Evolutionary conservation across 345 rosid species (phyloP), one percentile per base, ranked within the genome.

Genomic region (Eucalyptus caleyi): DNA sequence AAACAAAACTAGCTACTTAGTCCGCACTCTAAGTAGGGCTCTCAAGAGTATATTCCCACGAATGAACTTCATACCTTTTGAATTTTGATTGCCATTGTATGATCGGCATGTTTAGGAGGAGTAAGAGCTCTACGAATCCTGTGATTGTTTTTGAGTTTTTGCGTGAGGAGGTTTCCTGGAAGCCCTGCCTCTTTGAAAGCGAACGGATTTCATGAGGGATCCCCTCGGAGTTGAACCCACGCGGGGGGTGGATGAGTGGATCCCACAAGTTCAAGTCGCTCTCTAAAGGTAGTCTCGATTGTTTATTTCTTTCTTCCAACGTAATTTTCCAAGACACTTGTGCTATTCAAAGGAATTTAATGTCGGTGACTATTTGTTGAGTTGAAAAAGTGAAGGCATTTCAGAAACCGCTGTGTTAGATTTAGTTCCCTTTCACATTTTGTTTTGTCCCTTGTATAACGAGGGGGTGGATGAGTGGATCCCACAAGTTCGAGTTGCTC

Each of bases 351-450:
- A 18, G 23, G 9, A 51, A 51, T 23, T 23, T 51, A 7, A 18
- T 18, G 56, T 1, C 9, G 23, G 23, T 7, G 9, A 18, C 9
- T 51, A 0, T 51, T 56, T 56, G 0, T 54, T 4, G 60, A 56
- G 60, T 56, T 56, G 26, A 56, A 24, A 56, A 4, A 23, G 5
- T 56, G 13, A 56, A 56, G 62, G 6, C 60, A 23, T 23, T 56
- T 56, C 0, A 23, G 27, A 56, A 56, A 23, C 60, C 27, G 12
- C 12, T 0, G 0, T 56, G 0, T 16, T 51, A 51, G 12, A 0
- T 1, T 56, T 56, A 56, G 12, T 56, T 56, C 11, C 60, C 60
- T 23, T 56, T 1, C 60, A 56, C 0, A 56, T 56, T 56, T 24
- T 23, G 27, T 23, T 56, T 56, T 56, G 60, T 56, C 12, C 26